Evolutionary conservation across 257 asterid genomes (phyloP), one percentile per base, ranked within the genome.

Genomic region (Verbena officinalis): DNA sequence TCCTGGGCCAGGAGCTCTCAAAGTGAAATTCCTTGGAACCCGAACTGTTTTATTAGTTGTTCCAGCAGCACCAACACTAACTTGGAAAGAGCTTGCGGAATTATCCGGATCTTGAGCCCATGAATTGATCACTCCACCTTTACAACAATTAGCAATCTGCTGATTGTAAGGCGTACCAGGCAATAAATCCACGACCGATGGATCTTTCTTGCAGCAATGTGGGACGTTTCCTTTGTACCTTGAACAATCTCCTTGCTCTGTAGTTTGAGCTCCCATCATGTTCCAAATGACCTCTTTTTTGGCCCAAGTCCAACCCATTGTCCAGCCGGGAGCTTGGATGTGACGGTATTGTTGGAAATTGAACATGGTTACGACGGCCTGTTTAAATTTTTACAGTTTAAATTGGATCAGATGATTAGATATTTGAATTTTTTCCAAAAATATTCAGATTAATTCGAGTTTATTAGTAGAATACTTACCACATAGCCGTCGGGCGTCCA

Each of bases 211-310:
- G 58, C 95, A 84, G 70, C 87, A 87, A 71, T 84, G 88, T 22
- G 92, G 95, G 44, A 21, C 16, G 31, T 59, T 73, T 19, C 81
- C 80, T 69, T 87, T 87, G 10, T 45, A 87, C 69, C 63, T 89
- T 2, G 97, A 89, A 64, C 97, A 92, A 77, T 92, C 98, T 52
- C 98, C 98, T 75, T 92, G 98, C 46, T 92, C 97, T 0, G 96
- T 87, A 0, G 98, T 69, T 70, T 92, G 96, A 46, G 72, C 81
- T 42, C 98, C 98, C 78, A 83, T 66, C 96, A 84, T 85, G 80
- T 67, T 67, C 96, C 98, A 91, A 44, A 91, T 91, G 58, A 91
- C 98, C 81, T 91, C 96, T 59, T 91, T 86, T 69, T 89, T 85
- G 1, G 96, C 95, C 98, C 98, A 92, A 0, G 82, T 85, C 98